Base-by-base conservation (phyloP, 768 basidiomycete genomes). In the Hysterangium stoloniferum region DNA sequence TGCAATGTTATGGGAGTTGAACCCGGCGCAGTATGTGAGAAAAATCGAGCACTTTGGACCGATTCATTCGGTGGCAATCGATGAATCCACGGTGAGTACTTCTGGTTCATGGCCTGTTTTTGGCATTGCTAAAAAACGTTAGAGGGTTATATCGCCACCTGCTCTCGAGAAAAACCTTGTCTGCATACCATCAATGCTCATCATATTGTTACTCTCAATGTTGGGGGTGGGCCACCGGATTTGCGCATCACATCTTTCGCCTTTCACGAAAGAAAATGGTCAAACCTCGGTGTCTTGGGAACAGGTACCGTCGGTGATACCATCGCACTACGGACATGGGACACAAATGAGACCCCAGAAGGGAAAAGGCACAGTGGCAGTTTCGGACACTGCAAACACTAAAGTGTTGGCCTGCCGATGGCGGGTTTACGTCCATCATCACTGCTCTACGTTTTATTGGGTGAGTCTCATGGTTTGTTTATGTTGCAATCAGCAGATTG, bases 121-220 rank as follows among this genome's bases (percentile, higher is more conserved):
- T n/a, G n/a, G n/a, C n/a, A n/a, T n/a, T n/a, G n/a, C n/a, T n/a
- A n/a, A n/a, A n/a, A n/a, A n/a, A n/a, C n/a, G n/a, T n/a, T n/a
- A n/a, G n/a, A 94, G 91, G 93, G 93, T 9, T 84, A 88, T 63
- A 82, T 95, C 47, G 90, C 89, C 0, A 82, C 90, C 0, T 91
- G 88, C 56, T 93, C 92, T 2, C 64, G 72, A 22, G 65, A 73
- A 1, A 78, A 78, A 48, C 64, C 95, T 13, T 84, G 79, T 62
- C 66, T 94, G 13, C 89, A 92, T 64, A 95, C 90, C 0, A 75
- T 95, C 67, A 95, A 95, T 59, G 92, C 78, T 0, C 76, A 85
- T 15, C 80, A 77, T 0, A 88, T 96, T 55, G 81, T 82, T 0
- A 74, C 72, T 11, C 63, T 91, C 29, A 83, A 89, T 55, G 69